Conservation (phyloP, 2,329 filamentous ascomycete genomes). For the Talaromyces atroroseus region DNA sequence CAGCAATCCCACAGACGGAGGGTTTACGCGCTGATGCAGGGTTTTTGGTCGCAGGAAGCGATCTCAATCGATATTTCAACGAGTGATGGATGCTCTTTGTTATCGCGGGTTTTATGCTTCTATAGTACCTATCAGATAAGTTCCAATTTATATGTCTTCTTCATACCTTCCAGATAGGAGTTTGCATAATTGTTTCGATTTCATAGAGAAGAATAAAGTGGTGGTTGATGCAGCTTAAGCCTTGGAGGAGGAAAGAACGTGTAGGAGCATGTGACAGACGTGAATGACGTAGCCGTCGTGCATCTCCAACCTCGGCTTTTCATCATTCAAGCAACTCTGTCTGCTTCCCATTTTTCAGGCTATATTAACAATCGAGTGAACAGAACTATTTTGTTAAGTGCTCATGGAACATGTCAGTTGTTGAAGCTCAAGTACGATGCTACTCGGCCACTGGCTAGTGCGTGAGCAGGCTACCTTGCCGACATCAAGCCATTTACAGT, state of each 20-base stretch:
- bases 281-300: background rate
- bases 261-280: constrained; percentile 2
- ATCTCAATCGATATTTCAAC: constrained; percentile 17
- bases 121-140: background rate
- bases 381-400: background rate
- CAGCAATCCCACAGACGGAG: constrained; percentile 13
- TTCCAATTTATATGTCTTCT: background rate
- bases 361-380: background rate
- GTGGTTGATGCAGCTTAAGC: too few species aligned
- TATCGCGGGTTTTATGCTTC: background rate
- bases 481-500: background rate
- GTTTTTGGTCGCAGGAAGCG: constrained; percentile 22
- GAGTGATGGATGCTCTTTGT: background rate
- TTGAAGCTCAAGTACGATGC: background rate
- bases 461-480: background rate
- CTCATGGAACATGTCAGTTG: background rate
- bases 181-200: too few species aligned
- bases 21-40: constrained; percentile 21
- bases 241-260: background rate
- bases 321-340: background rate
- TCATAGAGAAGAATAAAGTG: too few species aligned
- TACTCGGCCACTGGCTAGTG: background rate
- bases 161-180: background rate
- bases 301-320: constrained; percentile 10
- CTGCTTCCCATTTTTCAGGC: background rate